These are phyloP conservation scores for Cladophialophora psammophila DNA, from an alignment of 2,329 filamentous ascomycete genomes.

Conservation along the genomic window DNA sequence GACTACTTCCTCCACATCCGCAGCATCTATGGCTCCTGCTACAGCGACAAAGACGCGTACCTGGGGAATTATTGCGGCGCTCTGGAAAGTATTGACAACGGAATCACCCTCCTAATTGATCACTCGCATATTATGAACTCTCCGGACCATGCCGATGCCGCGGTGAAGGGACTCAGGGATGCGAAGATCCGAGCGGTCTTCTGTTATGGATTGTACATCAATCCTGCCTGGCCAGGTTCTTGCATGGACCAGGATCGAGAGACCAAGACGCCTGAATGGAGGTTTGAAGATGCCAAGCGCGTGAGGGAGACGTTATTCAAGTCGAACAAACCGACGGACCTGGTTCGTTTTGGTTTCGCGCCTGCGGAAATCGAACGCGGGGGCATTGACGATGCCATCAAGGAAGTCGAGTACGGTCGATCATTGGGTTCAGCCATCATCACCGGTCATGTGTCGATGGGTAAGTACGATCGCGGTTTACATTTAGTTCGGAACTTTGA, in stretches of 20 bases:
- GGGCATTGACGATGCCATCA: conserved; percentile 18
- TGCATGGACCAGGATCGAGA: conserved; percentile 23
- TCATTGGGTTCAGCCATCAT: conserved; percentile 21
- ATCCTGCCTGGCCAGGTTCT: conserved; percentile 24
- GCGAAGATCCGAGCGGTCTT: conserved; percentile 24
- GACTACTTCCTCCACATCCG: conserved; percentile 46
- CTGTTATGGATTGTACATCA: conserved; percentile 23
- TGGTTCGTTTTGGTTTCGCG: conserved; percentile 31
- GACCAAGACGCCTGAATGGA: conserved; percentile 24
- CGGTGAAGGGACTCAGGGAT: conserved; percentile 20
- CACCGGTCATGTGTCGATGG: conserved; percentile 24
- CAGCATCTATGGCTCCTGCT: conserved; percentile 23
- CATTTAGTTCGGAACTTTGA: conserved; percentile 26
- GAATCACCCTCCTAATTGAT: conserved; percentile 25
- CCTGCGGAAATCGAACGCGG: conserved; percentile 17
- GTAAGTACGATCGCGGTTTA: conserved; percentile 20
- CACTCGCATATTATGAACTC: conserved; percentile 35
- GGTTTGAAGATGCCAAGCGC: conserved; percentile 24
- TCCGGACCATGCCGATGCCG: conserved; percentile 31
- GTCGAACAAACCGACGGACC: conserved; percentile 8
- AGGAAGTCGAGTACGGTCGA: conserved; percentile 24
- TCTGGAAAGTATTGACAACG: conserved; percentile 26
- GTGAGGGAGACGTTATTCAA: conserved; percentile 20
- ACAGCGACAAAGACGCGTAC: conserved; percentile 20
- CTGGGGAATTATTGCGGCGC: conserved; percentile 27